Evolutionary conservation across 2,329 filamentous ascomycete species (phyloP).

Genomic region (Nigrospora osmanthi): DNA sequence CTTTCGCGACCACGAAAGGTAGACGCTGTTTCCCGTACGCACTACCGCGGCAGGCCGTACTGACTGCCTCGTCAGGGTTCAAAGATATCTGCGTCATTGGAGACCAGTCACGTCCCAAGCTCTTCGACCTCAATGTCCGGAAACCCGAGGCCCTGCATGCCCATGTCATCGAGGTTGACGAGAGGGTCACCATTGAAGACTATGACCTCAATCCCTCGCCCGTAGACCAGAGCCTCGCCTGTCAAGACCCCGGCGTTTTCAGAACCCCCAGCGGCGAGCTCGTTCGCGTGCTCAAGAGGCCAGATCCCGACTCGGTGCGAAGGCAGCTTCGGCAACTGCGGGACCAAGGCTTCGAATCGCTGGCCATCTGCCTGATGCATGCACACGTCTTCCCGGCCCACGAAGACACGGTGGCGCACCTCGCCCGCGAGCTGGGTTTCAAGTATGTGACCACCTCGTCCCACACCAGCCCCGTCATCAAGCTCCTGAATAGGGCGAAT

Average conservation of each 20-base stretch:
- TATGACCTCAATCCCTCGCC: constrained; percentile 57
- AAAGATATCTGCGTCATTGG: constrained; percentile 67
- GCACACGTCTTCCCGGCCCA: constrained; percentile 63
- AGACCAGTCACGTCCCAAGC: constrained; percentile 63
- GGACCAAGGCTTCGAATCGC: constrained; percentile 44
- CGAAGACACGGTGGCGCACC: constrained; percentile 50
- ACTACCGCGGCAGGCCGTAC: background rate
- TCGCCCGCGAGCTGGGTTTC: constrained; percentile 59
- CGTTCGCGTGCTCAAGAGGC: constrained; percentile 56
- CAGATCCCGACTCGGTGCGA: constrained; percentile 45
- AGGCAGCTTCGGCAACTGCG: constrained; percentile 52
- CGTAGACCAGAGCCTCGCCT: constrained; percentile 35
- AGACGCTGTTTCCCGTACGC: background rate
- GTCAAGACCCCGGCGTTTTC: constrained; percentile 39
- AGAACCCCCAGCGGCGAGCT: constrained; percentile 59
- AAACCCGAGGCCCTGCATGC: constrained; percentile 63
- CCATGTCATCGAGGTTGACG: constrained; percentile 61
- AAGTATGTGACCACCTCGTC: constrained; percentile 59
- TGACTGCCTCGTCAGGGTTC: constrained; percentile 30
- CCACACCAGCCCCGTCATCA: constrained; percentile 64
- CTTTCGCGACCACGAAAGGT: constrained; percentile 62
- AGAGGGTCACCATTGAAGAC: constrained; percentile 64
- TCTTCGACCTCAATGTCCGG: constrained; percentile 62
- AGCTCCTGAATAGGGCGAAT: constrained; percentile 58
- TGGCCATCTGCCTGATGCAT: constrained; percentile 62